Evolutionary conservation across 2,329 filamentous ascomycete species (phyloP).

Genomic region (Nemania diffusa): DNA sequence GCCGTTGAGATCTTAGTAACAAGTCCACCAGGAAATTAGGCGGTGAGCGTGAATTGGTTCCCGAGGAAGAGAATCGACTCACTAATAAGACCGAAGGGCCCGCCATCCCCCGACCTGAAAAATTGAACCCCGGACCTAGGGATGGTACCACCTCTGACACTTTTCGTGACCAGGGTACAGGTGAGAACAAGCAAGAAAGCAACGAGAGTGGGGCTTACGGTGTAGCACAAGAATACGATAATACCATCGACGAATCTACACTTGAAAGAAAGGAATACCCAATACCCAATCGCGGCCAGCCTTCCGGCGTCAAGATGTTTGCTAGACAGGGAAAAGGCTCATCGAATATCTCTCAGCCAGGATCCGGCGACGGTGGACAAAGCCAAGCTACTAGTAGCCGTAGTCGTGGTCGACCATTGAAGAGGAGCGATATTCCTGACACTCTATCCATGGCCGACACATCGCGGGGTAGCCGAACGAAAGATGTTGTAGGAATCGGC

Average conservation of each 20-base stretch:
- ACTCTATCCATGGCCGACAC: no score
- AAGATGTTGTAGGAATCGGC: constrained; percentile 1
- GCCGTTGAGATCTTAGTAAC: neutral
- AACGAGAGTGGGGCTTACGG: constrained; percentile 2
- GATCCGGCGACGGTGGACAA: neutral
- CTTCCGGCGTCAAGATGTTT: neutral
- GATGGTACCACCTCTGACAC: neutral
- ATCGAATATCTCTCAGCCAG: neutral
- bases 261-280: neutral
- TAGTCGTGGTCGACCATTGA: constrained; percentile 21
- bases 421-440: neutral
- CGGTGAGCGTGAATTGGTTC: neutral
- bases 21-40: neutral
- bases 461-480: constrained; percentile 5
- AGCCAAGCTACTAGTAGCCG: constrained; percentile 2
- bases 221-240: neutral
- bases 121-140: neutral
- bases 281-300: neutral
- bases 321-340: neutral
- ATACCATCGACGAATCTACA: neutral
- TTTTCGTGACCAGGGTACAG: neutral
- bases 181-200: neutral
- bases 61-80: constrained; percentile 1
- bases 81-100: constrained; percentile 6
- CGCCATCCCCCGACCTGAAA: neutral